Base-by-base conservation (phyloP, 2,329 filamentous ascomycete genomes). In the Knufia fluminis region DNA sequence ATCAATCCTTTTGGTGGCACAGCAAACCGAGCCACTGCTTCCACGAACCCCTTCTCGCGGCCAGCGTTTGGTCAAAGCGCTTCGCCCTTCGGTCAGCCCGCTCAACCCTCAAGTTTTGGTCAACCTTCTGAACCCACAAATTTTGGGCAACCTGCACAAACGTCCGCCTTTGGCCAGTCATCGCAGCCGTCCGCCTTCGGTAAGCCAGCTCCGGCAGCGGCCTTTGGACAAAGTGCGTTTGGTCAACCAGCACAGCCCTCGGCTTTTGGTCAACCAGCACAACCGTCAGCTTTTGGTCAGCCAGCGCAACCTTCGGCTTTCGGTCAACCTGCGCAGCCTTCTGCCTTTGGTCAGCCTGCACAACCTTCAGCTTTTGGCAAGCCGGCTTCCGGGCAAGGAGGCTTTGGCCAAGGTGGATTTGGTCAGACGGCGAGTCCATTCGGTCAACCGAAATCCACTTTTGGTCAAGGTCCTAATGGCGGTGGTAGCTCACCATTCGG, bases 91-190 rank as follows among this genome's bases (percentile, higher is more conserved):
- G 64, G 64, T 2, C 65, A 65, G 48, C 58, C 63, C 3, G 61
- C 65, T 2, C 61, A 60, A 52, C 47, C 57, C 17, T 62, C 59
- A 43, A 60, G 67, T 1, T 74, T 74, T 54, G 69, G 68, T 12
- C 64, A 72, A 50, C 62, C 70, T 33, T 45, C 55, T 17, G 59
- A 63, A 16, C 56, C 65, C 28, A 43, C 63, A 3, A 46, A 47
- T 2, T 59, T 62, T 42, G 55, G 60, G 6, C 49, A 59, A 38
- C 55, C 62, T 35, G 56, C 60, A 12, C 39, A 46, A n/a, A 41
- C 46, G 12, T 43, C 55, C 40, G 49, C 55, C 19, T 61, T 63
- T 52, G 61, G 57, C 17, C 56, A 65, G 32, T 39, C 62, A 8
- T 49, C 24, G 22, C 19, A 58, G 49, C 49, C 52, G 2, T 54